A percentile compares a stretch with the other conserved stretches of the same genome.
Conservation (phyloP, 768 basidiomycete genomes). For the Suillus subaureus region DNA sequence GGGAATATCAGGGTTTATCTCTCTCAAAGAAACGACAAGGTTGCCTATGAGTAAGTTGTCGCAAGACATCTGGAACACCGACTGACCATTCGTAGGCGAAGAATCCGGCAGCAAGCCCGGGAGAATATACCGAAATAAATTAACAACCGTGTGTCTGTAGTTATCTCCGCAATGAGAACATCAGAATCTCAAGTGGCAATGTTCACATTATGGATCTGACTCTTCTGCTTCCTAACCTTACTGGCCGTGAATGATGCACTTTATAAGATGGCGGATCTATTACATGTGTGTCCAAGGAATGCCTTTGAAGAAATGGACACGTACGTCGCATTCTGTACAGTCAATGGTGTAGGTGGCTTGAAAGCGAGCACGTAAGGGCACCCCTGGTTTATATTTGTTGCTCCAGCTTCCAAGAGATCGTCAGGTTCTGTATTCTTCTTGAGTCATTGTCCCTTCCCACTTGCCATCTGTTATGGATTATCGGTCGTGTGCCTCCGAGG, state of each 20-base stretch:
- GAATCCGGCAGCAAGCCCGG: constrained; percentile 82
- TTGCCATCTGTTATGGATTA: constrained; percentile 27
- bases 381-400: constrained; percentile 48
- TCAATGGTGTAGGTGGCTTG: constrained; percentile 96
- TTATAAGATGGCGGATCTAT: constrained; percentile 94
- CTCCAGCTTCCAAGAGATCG: constrained; percentile 66
- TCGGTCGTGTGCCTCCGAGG: constrained; percentile 14
- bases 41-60: constrained; percentile 81
- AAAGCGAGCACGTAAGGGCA: background rate
- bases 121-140: constrained; percentile 84
- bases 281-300: constrained; percentile 93
- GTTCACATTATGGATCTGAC: constrained; percentile 89
- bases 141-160: background rate
- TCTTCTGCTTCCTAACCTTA: constrained; percentile 86
- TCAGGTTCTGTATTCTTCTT: constrained; percentile 48
- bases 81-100: constrained; percentile 53
- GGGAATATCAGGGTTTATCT: constrained; percentile 14
- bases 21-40: constrained; percentile 79
- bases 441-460: constrained; percentile 13
- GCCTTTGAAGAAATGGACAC: constrained; percentile 96
- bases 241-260: constrained; percentile 95
- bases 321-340: too few species aligned
- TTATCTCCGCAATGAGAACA: constrained; percentile 3
- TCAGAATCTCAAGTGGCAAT: constrained; percentile 56
- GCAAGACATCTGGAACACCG: background rate